phyloP scores from a whole-genome alignment of 2,329 filamentous ascomycete species.

The Pseudogymnoascus sp. region DNA sequence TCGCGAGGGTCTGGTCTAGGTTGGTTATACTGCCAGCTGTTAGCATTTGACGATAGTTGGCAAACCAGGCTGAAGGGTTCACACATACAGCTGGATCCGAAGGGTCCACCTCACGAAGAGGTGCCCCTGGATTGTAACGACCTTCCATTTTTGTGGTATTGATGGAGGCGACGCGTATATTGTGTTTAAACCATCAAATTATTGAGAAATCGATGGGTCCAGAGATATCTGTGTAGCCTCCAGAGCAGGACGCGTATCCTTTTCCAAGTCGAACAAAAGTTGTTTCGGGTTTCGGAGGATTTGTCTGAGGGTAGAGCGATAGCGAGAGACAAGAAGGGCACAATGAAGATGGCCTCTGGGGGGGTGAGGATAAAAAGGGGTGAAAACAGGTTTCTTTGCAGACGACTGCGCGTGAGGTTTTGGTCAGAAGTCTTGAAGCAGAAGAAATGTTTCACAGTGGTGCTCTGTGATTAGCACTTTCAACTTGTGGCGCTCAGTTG shows the following conservation, averaged over 20 bases:
- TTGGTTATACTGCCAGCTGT: neutral
- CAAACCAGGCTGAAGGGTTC: neutral
- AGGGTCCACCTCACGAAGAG: conserved; percentile 7
- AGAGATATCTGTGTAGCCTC: conserved; percentile 8
- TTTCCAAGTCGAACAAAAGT: neutral
- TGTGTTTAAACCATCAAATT: conserved; percentile 8
- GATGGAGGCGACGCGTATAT: conserved; percentile 7
- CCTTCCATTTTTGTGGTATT: conserved; percentile 6
- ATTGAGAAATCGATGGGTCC: neutral
- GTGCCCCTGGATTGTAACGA: neutral
- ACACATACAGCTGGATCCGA: neutral
- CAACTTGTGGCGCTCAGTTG: neutral
- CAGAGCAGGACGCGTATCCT: neutral
- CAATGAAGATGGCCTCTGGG: neutral
- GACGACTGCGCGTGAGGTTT: conserved; percentile 1
- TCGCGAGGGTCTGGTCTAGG: neutral
- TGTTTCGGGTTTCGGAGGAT: neutral
- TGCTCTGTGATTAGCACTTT: conserved; percentile 2
- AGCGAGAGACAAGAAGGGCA: neutral
- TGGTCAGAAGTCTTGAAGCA: conserved; percentile 6
- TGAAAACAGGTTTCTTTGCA: neutral
- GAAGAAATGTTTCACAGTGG: conserved; percentile 11
- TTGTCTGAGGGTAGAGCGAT: neutral
- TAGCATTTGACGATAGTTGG: neutral
- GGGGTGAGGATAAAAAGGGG: neutral